These are phyloP conservation scores for Cylindrodendrum hubeiense DNA, from an alignment of 2,329 filamentous ascomycete species.

Conservation along the genomic window DNA sequence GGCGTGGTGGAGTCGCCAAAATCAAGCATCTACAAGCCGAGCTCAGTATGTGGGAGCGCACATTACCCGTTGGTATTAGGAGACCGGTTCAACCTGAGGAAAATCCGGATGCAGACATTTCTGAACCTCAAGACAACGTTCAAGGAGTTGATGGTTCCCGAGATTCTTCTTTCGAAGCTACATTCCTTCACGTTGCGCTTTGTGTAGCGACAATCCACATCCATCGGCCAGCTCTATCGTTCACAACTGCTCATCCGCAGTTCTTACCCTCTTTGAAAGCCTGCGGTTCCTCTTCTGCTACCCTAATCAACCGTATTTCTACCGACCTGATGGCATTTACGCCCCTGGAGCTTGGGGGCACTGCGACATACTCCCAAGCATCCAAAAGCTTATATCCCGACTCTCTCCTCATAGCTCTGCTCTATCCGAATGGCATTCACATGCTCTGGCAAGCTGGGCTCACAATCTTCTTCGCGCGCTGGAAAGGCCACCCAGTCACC, in stretches of 20 bases:
- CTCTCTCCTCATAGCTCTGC: slow-evolving; percentile 18
- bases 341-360: not conserved
- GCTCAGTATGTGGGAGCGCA: slow-evolving; percentile 39
- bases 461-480: slow-evolving; percentile 38
- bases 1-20: slow-evolving; percentile 41
- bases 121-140: slow-evolving; percentile 21
- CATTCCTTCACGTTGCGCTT: slow-evolving; percentile 32
- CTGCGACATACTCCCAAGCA: not conserved
- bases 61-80: not conserved
- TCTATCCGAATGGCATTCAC: slow-evolving; percentile 42
- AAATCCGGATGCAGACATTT: not conserved
- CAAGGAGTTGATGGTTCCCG: not conserved
- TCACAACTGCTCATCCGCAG: slow-evolving; percentile 38
- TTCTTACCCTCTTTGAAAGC: slow-evolving; percentile 33
- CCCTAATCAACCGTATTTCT: slow-evolving; percentile 8
- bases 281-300: slow-evolving; percentile 27
- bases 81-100: not conserved
- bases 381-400: not conserved
- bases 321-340: not conserved
- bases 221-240: slow-evolving; percentile 40
- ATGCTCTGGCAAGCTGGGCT: slow-evolving; percentile 45
- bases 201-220: slow-evolving; percentile 41
- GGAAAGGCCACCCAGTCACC: slow-evolving; percentile 34
- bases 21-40: slow-evolving; percentile 40
- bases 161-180: slow-evolving; percentile 1